These are phyloP conservation scores for Rhodotorula babjevae DNA, from an alignment of 768 basidiomycete genomes.

Conservation along the genomic window DNA sequence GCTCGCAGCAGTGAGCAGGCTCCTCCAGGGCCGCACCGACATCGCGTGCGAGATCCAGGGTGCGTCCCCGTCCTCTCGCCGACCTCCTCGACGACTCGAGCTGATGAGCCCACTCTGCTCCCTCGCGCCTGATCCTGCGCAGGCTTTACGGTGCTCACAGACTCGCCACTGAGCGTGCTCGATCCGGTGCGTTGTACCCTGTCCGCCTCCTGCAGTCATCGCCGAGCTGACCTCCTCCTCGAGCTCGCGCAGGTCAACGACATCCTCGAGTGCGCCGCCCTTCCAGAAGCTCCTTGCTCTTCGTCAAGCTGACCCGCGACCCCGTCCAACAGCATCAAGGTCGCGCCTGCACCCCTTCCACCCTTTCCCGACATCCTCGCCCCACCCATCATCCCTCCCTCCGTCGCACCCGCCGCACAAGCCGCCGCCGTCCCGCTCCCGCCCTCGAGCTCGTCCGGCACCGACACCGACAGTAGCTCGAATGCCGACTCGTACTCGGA, in stretches of 20 bases:
- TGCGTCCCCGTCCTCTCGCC: not conserved
- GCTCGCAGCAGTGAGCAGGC: not conserved
- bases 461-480: not conserved
- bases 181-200: constrained; percentile 21
- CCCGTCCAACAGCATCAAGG: constrained; percentile 18
- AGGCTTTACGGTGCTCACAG: constrained; percentile 23
- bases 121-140: not conserved
- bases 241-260: constrained; percentile 21
- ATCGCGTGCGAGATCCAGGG: constrained; percentile 29
- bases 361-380: not conserved
- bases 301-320: not conserved
- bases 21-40: not conserved
- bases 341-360: not conserved
- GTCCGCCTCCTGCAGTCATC: fast-evolving
- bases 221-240: not conserved
- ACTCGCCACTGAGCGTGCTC: constrained; percentile 18
- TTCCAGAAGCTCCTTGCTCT: no score
- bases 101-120: not conserved
- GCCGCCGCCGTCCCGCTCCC: not conserved
- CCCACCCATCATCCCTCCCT: constrained; percentile 7
- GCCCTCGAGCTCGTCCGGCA: not conserved
- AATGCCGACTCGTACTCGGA: not conserved
- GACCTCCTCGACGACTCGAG: fast-evolving
- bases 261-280: constrained; percentile 28
- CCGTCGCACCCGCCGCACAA: not conserved